These are phyloP conservation scores for Euphorbia tirucalli DNA, from an alignment of 345 rosid species.

Conservation along the genomic window DNA sequence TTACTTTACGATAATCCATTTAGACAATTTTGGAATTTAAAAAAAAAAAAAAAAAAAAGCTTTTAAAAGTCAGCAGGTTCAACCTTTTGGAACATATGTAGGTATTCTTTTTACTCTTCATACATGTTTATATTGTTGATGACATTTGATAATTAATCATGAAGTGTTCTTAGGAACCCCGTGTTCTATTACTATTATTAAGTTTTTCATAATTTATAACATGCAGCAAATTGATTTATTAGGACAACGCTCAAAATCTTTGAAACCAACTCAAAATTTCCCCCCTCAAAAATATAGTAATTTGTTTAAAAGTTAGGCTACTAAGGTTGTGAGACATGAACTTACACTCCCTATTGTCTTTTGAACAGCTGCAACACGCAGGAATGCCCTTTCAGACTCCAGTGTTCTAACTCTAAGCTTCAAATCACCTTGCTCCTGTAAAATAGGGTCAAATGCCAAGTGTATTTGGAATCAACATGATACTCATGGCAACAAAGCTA, in stretches of 20 bases:
- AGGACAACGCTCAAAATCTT: neutral
- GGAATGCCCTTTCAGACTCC: constrained; percentile 94
- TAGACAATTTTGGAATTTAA: no score
- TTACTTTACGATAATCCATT: no score
- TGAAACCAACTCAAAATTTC: neutral
- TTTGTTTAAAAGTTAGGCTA: neutral
- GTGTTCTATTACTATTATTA: no score
- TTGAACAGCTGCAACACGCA: constrained; percentile 93
- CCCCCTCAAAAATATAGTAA: neutral
- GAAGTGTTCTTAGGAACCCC: no score
- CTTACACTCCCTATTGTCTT: constrained; percentile 92
- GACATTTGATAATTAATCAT: no score
- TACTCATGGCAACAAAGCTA: neutral
- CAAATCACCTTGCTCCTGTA: constrained; percentile 97
- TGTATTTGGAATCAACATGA: neutral
- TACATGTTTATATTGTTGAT: no score
- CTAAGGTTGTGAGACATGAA: constrained; percentile 9
- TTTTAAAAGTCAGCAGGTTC: no score
- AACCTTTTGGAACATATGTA: no score
- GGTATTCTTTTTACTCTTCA: no score
- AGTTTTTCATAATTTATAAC: no score
- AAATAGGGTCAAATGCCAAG: constrained; percentile 7
- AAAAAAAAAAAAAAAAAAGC: no score
- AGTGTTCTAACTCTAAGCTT: constrained; percentile 90
- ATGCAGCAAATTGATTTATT: neutral